A percentile compares a stretch with the other conserved stretches of the same genome.
phyloP scores from a whole-genome alignment of 345 rosid species.

The Syzygium grande region DNA sequence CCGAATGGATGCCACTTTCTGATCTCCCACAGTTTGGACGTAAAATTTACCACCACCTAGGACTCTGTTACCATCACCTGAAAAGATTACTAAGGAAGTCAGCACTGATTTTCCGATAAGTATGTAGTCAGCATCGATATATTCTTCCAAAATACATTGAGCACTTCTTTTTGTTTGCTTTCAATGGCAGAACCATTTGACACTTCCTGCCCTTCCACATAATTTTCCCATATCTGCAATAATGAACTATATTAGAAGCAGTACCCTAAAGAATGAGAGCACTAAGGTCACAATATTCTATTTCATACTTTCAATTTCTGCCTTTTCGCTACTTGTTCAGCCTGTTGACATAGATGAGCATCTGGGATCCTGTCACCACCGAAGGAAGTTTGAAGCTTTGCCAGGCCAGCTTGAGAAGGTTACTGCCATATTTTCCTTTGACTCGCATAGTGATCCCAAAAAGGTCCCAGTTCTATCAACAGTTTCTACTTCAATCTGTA shows the following conservation, averaged over 20 bases:
- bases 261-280: neutral
- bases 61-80: slow-evolving; percentile 93
- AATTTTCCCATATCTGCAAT: slow-evolving; percentile 90
- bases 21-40: slow-evolving; percentile 79
- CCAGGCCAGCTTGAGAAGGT: slow-evolving; percentile 92
- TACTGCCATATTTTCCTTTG: slow-evolving; percentile 60
- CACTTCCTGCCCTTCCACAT: slow-evolving; percentile 94
- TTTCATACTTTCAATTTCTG: slow-evolving; percentile 76
- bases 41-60: slow-evolving; percentile 85
- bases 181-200: slow-evolving; percentile 58
- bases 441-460: slow-evolving; percentile 95
- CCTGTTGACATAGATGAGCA: slow-evolving; percentile 72
- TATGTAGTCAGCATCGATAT: neutral
- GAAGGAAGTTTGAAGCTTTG: slow-evolving; percentile 78
- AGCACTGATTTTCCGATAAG: neutral
- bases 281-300: neutral
- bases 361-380: slow-evolving; percentile 79
- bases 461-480: slow-evolving; percentile 94
- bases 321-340: slow-evolving; percentile 78
- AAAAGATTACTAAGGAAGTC: neutral
- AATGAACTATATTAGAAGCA: neutral
- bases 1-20: slow-evolving; percentile 71
- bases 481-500: slow-evolving; percentile 87
- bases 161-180: slow-evolving; percentile 78
- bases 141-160: slow-evolving; percentile 37